These are phyloP conservation scores for Quercus phellos DNA, from an alignment of 331 rosid species.

Conservation along the genomic window DNA sequence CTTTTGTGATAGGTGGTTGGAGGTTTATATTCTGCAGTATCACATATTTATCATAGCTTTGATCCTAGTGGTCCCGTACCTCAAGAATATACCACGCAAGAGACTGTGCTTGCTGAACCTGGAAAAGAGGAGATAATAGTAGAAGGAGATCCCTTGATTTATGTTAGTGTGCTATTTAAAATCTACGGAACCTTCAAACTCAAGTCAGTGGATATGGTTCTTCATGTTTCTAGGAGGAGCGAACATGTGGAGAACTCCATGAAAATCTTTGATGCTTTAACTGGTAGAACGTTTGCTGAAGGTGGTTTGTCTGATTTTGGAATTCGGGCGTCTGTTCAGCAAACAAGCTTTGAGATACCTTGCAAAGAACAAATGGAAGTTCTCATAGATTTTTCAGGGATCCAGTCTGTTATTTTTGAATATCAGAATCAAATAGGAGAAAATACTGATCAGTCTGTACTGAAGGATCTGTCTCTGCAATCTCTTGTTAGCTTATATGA, in stretches of 20 bases:
- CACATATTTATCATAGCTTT: conserved; percentile 30
- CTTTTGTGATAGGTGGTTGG: conserved; percentile 56
- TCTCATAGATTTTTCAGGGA: conserved; percentile 41
- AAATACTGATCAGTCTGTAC: conserved; percentile 35
- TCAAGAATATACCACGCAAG: conserved; percentile 39
- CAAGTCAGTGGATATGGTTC: conserved; percentile 48
- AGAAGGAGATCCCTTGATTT: conserved; percentile 28
- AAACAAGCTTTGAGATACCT: conserved; percentile 43
- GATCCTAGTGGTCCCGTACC: conserved; percentile 29
- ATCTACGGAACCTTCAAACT: conserved; percentile 46
- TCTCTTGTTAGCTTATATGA: conserved; percentile 59
- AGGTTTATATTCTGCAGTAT: conserved; percentile 42
- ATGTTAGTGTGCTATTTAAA: conserved; percentile 28
- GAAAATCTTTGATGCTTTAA: conserved; percentile 24
- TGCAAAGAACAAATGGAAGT: conserved; percentile 57
- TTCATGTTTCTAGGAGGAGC: conserved; percentile 57
- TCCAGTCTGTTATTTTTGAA: conserved; percentile 43
- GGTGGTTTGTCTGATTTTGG: conserved; percentile 58
- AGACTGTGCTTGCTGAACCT: conserved; percentile 26
- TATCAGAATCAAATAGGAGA: conserved; percentile 36
- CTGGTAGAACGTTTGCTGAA: conserved; percentile 35
- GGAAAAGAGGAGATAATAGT: conserved; percentile 29
- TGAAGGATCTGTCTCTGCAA: conserved; percentile 34
- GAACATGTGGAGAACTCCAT: conserved; percentile 28
- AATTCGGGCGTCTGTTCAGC: conserved; percentile 61